Base-by-base conservation (phyloP, 2,329 filamentous ascomycete species). In the Fusarium sp. region DNA sequence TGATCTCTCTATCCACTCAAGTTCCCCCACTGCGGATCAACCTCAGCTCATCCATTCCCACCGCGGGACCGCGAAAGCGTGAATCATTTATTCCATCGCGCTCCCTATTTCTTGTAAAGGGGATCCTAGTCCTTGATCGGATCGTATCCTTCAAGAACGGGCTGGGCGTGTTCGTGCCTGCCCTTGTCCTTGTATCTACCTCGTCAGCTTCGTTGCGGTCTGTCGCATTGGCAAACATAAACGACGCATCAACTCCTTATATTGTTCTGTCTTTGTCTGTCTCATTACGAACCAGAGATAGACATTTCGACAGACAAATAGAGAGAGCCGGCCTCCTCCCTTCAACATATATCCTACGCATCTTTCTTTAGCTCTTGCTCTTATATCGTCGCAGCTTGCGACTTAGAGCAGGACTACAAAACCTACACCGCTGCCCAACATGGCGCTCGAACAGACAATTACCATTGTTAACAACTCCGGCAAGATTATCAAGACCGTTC, bases 401-500 rank as follows among this genome's bases (percentile, higher is more conserved):
- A 64, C 57, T 54, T 37, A 53, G 61, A 73, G 60, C 33, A 46
- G 35, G 41, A 66, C 35, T 61, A 41, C 53, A 2, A 35, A 15
- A 60, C 37, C 64, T 66, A 70, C 49, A 69, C 54, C 50, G 62
- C 52, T 53, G 62, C 73, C 67, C 77, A 80, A 60, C 32, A 84
- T 85, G 82, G 78, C 82, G 48, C 80, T 85, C 69, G 81, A 85
- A 58, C 91, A 97, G 82, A 95, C 93, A 53, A 90, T 97, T 74
- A 95, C 93, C 73, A 93, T 97, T 77, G 92, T 97, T 82, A 96
- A 97, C 84, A 94, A 87, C 77, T 96, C 93, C 63, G 94, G 94
- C 77, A 97, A 97, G 83, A 91, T 97, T 54, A 93, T 97, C 75
- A 95, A 91, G 86, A 96, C 92, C 65, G 93, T 95, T 86, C 80